Evolutionary conservation across 228 moss, liverwort and hornwort genomes (phyloP), one percentile per base, ranked within the genome.

Genomic region (Sphagnum magellanicum): DNA sequence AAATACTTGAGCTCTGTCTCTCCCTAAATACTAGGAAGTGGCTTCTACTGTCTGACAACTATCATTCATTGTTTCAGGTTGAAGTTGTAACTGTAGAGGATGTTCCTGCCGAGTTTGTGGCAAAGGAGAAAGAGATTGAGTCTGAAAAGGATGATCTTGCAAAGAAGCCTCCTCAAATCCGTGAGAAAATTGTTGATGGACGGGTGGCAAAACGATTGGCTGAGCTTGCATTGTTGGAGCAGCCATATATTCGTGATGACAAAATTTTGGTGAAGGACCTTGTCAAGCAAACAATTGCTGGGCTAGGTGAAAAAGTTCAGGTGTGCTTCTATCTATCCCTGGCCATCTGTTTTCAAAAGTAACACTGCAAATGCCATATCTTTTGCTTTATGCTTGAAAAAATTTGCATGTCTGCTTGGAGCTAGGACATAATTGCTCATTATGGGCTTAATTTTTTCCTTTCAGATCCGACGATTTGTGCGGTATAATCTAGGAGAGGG

Each of bases 171-270:
- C 69, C 79, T 52, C 87, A 89, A 75, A 87, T 94, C 16, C 91
- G 90, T 5, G 82, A 82, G 68, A 98, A 75, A 83, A 94, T 98
- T 58, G 94, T 94, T 57, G 92, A 93, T 50, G 98, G 98, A 13
- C 88, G 98, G 57, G 79, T 94, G 8, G 64, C 81, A 49, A 98
- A 98, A 77, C 79, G 85, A 70, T 59, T 98, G 76, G 80, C 77
- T 63, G 98, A 98, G 72, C 73, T 86, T 60, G 82, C 92, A 7
- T 60, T 98, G 74, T 70, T 98, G 73, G 98, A 98, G 80, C 98
- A 98, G 75, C 70, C 90, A 4, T 94, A 90, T 73, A 98, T 98
- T 59, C 91, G 98, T 16, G 89, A 98, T 73, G 98, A 98, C 67
- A 89, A 87, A 78, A 46, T 89, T 4, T 69, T 84, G n/a, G 90